phyloP scores from a whole-genome alignment of 441 rosid genomes.

The Dalechampia spathulata region DNA sequence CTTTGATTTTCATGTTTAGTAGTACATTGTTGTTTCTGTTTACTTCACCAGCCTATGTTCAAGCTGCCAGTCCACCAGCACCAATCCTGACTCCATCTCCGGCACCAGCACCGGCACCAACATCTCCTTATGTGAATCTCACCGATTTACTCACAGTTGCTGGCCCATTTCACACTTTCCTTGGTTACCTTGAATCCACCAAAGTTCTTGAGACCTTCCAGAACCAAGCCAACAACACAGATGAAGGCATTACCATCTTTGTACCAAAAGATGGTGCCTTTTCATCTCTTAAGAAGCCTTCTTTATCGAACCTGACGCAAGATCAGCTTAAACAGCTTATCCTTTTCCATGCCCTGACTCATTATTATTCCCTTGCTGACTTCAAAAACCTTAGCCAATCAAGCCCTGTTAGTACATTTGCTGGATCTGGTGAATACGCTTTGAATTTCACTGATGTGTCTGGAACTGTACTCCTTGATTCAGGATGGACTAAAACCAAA shows the following conservation, averaged over 20 bases:
- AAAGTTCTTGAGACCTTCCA: conserved; percentile 87
- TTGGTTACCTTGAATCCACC: conserved; percentile 53
- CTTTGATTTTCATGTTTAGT: conserved; percentile 27
- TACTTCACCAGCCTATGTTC: conserved; percentile 33
- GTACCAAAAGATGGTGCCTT: conserved; percentile 79
- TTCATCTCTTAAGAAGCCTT: conserved; percentile 53
- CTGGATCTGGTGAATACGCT: conserved; percentile 53
- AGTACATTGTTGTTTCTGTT: conserved; percentile 29
- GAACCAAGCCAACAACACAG: conserved; percentile 82
- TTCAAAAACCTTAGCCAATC: conserved; percentile 71
- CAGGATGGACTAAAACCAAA: conserved; percentile 78
- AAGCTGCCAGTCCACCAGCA: conserved; percentile 62
- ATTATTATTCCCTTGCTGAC: conserved; percentile 61
- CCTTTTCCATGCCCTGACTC: conserved; percentile 78
- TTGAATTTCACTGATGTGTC: conserved; percentile 66
- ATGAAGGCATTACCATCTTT: conserved; percentile 78
- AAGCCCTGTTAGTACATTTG: conserved; percentile 59
- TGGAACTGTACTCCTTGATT: conserved; percentile 56
- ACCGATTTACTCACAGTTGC: conserved; percentile 71
- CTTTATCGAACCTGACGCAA: conserved; percentile 59
- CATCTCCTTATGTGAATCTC: conserved; percentile 63
- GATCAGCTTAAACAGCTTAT: conserved; percentile 67
- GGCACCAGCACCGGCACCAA: conserved; percentile 76
- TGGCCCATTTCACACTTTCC: conserved; percentile 80
- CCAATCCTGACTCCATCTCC: conserved; percentile 39